Percentiles rank a stretch among this genome's conserved stretches.
These are phyloP conservation scores for Aureobasidium sp. DNA, from an alignment of 2,329 filamentous ascomycete species.

Conservation along the genomic window DNA sequence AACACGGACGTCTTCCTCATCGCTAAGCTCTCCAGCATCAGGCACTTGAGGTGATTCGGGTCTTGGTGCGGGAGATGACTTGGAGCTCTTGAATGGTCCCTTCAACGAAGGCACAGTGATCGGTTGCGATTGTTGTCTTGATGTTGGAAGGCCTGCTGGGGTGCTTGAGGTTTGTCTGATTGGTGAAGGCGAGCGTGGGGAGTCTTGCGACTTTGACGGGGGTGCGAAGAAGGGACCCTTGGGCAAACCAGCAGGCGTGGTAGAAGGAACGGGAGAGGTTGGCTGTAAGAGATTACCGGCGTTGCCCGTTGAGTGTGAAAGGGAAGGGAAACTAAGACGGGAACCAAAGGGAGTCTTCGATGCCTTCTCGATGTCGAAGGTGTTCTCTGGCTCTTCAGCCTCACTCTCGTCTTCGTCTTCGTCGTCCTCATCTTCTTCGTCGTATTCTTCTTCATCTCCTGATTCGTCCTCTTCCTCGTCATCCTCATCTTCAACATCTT, in stretches of 20 bases:
- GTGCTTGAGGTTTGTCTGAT: slow-evolving; percentile 47
- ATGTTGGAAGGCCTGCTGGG: slow-evolving; percentile 27
- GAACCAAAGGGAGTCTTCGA: slow-evolving; percentile 10
- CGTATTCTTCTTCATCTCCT: slow-evolving; percentile 27
- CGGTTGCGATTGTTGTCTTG: slow-evolving; percentile 12
- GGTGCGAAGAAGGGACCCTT: slow-evolving; percentile 14
- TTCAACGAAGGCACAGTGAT: slow-evolving; percentile 15
- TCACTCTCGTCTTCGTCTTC: slow-evolving; percentile 17
- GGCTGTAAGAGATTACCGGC: slow-evolving; percentile 1
- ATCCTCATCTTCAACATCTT: slow-evolving; percentile 28
- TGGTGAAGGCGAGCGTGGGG: slow-evolving; percentile 63
- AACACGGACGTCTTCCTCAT: slow-evolving; percentile 62
- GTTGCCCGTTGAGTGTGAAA: slow-evolving; percentile 1
- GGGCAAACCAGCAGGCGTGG: slow-evolving; percentile 14
- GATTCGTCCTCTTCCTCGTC: slow-evolving; percentile 27
- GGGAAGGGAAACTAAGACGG: slow-evolving; percentile 12
- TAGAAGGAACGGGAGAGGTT: slow-evolving; percentile 10
- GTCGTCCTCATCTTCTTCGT: slow-evolving; percentile 24
- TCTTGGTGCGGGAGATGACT: slow-evolving; percentile 17
- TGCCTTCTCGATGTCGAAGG: background rate
- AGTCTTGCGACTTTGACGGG: slow-evolving; percentile 12
- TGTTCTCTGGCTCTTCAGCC: background rate
- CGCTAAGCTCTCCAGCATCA: slow-evolving; percentile 42
- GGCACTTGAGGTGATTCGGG: slow-evolving; percentile 27
- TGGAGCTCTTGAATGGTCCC: slow-evolving; percentile 10